phyloP scores from a whole-genome alignment of 345 rosid genomes.

The Hibiscus trionum region DNA sequence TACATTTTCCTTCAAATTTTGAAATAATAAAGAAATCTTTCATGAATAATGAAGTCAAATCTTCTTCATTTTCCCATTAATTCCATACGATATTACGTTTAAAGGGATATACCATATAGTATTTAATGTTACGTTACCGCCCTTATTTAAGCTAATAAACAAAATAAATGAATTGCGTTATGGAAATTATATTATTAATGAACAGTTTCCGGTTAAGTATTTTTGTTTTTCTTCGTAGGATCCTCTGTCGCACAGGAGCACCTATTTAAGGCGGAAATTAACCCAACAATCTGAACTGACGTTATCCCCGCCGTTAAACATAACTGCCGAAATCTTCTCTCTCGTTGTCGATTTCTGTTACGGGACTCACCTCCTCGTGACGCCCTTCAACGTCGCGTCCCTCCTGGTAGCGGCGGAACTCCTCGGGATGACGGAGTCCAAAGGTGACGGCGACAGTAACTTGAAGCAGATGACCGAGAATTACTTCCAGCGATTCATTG shows the following conservation, averaged over 20 bases:
- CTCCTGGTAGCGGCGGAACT: conserved; percentile 61
- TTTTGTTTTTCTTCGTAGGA: conserved; percentile 33
- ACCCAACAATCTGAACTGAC: conserved; percentile 44
- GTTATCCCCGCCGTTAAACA: conserved; percentile 65
- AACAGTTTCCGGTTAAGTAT: neutral
- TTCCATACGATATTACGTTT: too few relatives aligned
- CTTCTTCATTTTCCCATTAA: too few relatives aligned
- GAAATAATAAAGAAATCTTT: too few relatives aligned
- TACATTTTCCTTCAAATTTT: too few relatives aligned
- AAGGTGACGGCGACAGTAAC: conserved; percentile 30
- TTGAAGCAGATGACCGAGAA: conserved; percentile 49
- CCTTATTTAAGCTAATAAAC: too few relatives aligned
- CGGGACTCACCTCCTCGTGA: conserved; percentile 41
- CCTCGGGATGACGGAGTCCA: conserved; percentile 46
- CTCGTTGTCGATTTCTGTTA: conserved; percentile 55
- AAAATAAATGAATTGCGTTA: neutral
- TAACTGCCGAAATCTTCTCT: conserved; percentile 63
- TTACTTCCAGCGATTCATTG: conserved; percentile 46
- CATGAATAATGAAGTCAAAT: too few relatives aligned
- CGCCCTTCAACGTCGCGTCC: conserved; percentile 67
- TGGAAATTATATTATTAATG: neutral
- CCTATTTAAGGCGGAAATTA: conserved; percentile 62
- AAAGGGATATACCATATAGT: too few relatives aligned
- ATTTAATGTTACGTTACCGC: too few relatives aligned
- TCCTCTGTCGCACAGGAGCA: conserved; percentile 51